Percentiles rank a stretch among this genome's conserved stretches.
phyloP scores from a whole-genome alignment of 2,329 filamentous ascomycete species.

The Zasmidium citrigriseum region DNA sequence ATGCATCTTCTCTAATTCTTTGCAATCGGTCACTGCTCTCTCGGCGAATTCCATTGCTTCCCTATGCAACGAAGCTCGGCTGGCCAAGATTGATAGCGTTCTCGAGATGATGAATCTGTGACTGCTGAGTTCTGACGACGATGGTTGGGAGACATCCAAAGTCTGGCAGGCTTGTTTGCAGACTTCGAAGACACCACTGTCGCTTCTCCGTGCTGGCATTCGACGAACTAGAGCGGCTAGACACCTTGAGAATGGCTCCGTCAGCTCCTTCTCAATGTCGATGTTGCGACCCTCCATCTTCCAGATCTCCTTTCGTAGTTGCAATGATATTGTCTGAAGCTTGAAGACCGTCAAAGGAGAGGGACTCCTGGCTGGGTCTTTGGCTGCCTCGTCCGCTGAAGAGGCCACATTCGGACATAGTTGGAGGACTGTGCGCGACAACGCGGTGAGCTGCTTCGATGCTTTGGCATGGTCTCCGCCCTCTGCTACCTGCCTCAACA shows the following conservation, averaged over 20 bases:
- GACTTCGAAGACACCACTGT: slow-evolving; percentile 2
- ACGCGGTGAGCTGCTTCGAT: slow-evolving; percentile 64
- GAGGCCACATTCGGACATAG: slow-evolving; percentile 68
- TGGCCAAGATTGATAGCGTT: slow-evolving; percentile 21
- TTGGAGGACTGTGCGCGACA: slow-evolving; percentile 66
- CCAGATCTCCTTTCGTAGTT: slow-evolving; percentile 67
- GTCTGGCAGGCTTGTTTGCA: slow-evolving; percentile 5
- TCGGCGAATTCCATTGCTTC: slow-evolving; percentile 16
- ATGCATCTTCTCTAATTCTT: slow-evolving; percentile 18
- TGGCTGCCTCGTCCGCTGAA: slow-evolving; percentile 60
- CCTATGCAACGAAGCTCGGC: slow-evolving; percentile 11
- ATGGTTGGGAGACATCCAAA: not conserved
- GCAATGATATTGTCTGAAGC: slow-evolving; percentile 65
- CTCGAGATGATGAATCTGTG: slow-evolving; percentile 14
- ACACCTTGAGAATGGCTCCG: slow-evolving; percentile 66
- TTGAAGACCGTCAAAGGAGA: slow-evolving; percentile 61
- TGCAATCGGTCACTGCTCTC: slow-evolving; percentile 12
- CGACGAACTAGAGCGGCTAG: slow-evolving; percentile 56
- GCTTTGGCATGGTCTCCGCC: slow-evolving; percentile 57
- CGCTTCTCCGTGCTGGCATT: not conserved
- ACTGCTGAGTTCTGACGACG: not conserved
- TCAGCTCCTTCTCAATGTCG: slow-evolving; percentile 63
- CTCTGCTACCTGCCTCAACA: slow-evolving; percentile 51
- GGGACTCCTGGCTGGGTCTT: slow-evolving; percentile 57
- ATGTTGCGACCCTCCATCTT: slow-evolving; percentile 60